phyloP scores from a whole-genome alignment of 768 basidiomycete species.

The Psilocybe cyanescens region DNA sequence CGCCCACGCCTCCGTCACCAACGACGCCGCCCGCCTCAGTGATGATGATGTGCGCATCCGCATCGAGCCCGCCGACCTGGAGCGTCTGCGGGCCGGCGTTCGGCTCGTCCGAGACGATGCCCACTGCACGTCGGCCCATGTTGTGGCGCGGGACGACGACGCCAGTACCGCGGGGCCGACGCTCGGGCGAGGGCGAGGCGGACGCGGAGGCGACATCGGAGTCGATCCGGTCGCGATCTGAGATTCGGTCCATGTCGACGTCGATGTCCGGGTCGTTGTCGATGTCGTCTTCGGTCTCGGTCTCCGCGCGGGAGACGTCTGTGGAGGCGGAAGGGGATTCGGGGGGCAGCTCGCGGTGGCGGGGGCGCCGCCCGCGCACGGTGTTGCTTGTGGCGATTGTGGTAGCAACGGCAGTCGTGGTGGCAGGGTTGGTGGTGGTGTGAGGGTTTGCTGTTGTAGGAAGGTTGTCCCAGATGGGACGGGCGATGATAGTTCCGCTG shows the following conservation, averaged over 20 bases:
- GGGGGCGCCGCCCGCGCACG: constrained; percentile 21
- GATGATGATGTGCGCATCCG: constrained; percentile 50
- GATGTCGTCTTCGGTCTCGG: constrained; percentile 80
- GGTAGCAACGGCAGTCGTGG: constrained; percentile 14
- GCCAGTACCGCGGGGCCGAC: constrained; percentile 19
- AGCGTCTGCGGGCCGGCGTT: constrained; percentile 23
- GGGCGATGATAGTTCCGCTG: constrained; percentile 75
- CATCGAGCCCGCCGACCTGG: constrained; percentile 25
- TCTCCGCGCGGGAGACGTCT: constrained; percentile 63
- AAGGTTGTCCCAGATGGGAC: constrained; percentile 60
- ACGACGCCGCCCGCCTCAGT: constrained; percentile 38
- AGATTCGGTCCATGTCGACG: constrained; percentile 42
- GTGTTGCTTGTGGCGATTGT: constrained; percentile 11
- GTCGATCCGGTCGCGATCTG: constrained; percentile 25
- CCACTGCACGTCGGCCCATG: constrained; percentile 35
- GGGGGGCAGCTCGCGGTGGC: constrained; percentile 31
- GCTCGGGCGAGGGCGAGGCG: constrained; percentile 36
- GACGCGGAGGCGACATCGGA: constrained; percentile 31
- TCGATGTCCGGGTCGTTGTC: constrained; percentile 50
- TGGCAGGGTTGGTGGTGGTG: constrained; percentile 1
- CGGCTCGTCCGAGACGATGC: constrained; percentile 45
- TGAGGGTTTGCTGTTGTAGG: constrained; percentile 12
- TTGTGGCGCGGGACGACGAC: constrained; percentile 20
- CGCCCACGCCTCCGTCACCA: constrained; percentile 28
- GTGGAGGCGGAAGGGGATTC: constrained; percentile 42